Evolutionary conservation across 257 asterid genomes (phyloP), one percentile per base, ranked within the genome.

Genomic region (Thymus mandschuricus): DNA sequence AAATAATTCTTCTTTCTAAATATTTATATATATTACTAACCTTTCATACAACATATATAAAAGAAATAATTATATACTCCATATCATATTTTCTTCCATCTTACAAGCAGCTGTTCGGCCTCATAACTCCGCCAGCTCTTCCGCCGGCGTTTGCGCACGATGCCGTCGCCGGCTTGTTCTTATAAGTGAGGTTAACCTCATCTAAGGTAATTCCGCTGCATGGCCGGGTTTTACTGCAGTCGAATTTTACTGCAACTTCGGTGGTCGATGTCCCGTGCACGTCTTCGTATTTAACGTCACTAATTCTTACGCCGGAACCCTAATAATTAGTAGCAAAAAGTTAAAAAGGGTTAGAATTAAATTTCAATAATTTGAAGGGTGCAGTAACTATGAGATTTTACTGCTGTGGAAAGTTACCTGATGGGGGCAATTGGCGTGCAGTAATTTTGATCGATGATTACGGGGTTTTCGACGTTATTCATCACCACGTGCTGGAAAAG

Each of bases 361-460:
- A 34, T 34, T 6, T 21, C 30, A 34, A 4, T 60, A 58, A 7
- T 34, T 0, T n/a, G 29, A 48, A 60, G 12, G 13, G 11, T 49
- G 15, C 2, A 49, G 51, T 49, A 13, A 46, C 0, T 3, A 10
- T 11, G 1, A 46, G 51, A 46, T 11, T n/a, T 45, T n/a, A 12
- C n/a, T 49, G 41, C 41, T 35, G 6, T 35, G 6, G 41, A 35
- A 35, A 35, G 41, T 5, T 27, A 56, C 92, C 86, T 83, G 76
- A 10, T 48, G 0, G 9, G 94, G 86, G 51, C 91, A 87, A 28
- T 64, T 49, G 2, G 34, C 1, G 35, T 72, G 63, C 94, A 87
- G 65, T 87, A 87, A 34, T 87, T 78, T 75, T 87, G 94, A 71
- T 87, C 82, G 2, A 87, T 83, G 33, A 85, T 80, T 15, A 87